phyloP scores from a whole-genome alignment of 2,329 filamentous ascomycete genomes.

The Penicillium olsonii region DNA sequence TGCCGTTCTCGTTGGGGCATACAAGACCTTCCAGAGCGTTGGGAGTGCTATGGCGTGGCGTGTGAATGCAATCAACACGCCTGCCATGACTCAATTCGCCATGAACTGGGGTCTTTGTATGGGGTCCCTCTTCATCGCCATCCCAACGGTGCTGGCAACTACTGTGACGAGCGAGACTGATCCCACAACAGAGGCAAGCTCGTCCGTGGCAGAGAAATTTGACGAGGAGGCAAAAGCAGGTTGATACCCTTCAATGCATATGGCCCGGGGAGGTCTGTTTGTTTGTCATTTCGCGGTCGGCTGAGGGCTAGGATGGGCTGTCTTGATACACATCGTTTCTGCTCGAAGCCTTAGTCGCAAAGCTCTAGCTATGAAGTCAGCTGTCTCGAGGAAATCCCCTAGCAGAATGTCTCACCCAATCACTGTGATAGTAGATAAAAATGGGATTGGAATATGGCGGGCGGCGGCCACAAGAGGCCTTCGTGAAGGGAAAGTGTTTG shows the following conservation, averaged over 20 bases:
- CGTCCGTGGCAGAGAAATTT: slow-evolving; percentile 5
- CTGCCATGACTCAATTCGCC: slow-evolving; percentile 46
- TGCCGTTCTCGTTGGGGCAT: slow-evolving; percentile 50
- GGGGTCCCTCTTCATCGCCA: slow-evolving; percentile 44
- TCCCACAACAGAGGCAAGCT: slow-evolving; percentile 1
- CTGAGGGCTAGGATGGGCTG: too few relatives aligned
- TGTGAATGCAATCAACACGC: slow-evolving; percentile 40
- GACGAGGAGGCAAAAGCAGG: slow-evolving; percentile 2
- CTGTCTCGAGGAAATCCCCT: too few relatives aligned
- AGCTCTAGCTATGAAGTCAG: too few relatives aligned
- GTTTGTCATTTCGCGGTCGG: too few relatives aligned
- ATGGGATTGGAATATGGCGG: background rate
- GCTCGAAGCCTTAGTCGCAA: too few relatives aligned
- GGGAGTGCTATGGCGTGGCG: slow-evolving; percentile 52
- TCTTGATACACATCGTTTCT: too few relatives aligned
- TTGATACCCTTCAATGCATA: background rate
- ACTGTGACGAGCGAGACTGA: slow-evolving; percentile 28
- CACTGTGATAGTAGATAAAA: background rate
- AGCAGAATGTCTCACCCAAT: too few relatives aligned
- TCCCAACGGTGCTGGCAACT: slow-evolving; percentile 48
- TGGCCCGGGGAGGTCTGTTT: too few relatives aligned
- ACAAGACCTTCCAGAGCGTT: slow-evolving; percentile 49
- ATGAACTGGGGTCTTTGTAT: slow-evolving; percentile 53
- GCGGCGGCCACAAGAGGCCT: background rate
- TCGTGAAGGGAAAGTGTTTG: background rate